Conservation (phyloP, 2,329 filamentous ascomycete species). For the Fusarium proliferatum region DNA sequence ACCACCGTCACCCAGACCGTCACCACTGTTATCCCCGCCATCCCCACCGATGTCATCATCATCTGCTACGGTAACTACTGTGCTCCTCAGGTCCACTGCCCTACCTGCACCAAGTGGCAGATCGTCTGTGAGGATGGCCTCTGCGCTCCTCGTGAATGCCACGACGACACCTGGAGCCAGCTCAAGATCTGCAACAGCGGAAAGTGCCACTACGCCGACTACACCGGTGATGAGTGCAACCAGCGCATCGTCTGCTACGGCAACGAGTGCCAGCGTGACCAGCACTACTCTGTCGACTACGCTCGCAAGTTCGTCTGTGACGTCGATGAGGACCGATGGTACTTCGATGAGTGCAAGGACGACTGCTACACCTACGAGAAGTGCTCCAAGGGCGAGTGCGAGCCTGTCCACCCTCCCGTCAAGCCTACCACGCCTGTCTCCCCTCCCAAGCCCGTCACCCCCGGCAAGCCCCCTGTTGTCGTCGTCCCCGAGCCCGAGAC, state of each 20-base stretch:
- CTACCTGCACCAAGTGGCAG: conserved; percentile 41
- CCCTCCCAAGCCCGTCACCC: conserved; percentile 10
- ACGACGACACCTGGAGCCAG: conserved; percentile 43
- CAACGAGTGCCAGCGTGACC: conserved; percentile 44
- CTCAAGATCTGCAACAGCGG: conserved; percentile 50
- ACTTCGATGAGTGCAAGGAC: conserved; percentile 46
- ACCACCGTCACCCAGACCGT: conserved; percentile 39
- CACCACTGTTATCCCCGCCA: conserved; percentile 36
- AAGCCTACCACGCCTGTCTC: background rate
- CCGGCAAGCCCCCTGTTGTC: conserved; percentile 21
- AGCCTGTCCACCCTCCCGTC: conserved; percentile 27
- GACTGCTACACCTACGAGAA: conserved; percentile 46
- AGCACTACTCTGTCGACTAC: conserved; percentile 45
- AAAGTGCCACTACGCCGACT: conserved; percentile 47
- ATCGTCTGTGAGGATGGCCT: conserved; percentile 50
- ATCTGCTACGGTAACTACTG: conserved; percentile 49
- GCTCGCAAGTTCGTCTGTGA: conserved; percentile 50
- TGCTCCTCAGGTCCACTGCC: conserved; percentile 45
- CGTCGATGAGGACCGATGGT: conserved; percentile 43
- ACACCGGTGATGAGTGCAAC: conserved; percentile 45
- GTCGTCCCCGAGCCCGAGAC: background rate
- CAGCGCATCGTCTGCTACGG: conserved; percentile 52
- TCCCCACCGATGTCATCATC: conserved; percentile 40
- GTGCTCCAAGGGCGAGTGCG: conserved; percentile 44
- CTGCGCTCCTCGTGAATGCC: conserved; percentile 47